Evolutionary conservation across 1,284 basidiomycete species (phyloP), one percentile per base, ranked within the genome.

Genomic region (Tilletia setariae): DNA sequence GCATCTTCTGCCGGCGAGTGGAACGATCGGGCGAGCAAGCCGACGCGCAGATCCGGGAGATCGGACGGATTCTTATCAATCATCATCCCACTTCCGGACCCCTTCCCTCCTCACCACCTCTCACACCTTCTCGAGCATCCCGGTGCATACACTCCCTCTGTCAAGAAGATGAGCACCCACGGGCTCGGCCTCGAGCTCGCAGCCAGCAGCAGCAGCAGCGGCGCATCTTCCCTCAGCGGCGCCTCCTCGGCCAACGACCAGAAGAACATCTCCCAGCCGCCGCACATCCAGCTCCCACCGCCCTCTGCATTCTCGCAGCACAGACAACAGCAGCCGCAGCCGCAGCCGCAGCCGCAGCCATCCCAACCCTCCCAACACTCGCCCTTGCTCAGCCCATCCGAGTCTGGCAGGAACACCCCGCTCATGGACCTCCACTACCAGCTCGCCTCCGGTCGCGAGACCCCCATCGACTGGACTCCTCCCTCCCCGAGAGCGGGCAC

Each of bases 391-490:
- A 49, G 47, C n/a, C 11, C 47, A 25, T n/a, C 47, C 11, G 23
- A 49, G n/a, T 49, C 47, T 7, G 23, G n/a, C 19, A n/a, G 19
- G 19, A 49, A 35, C 28, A 61, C 56, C 2, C 28, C 56, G 11
- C 28, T 61, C 28, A 61, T 61, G 56, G 56, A 61, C 28, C 56
- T 61, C 15, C 56, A 61, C 56, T 16, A 61, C 56, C 56, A 61
- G 28, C 32, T 61, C 56, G 28, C 25, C 11, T 61, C 56, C 3
- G 56, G 56, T 4, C 56, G 28, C 8, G 28, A 61, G 56, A 61
- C 56, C 6, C 56, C 56, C 56, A 35, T 61, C 15, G 56, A 61
- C 56, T 61, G 56, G 56, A 19, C 35, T 11, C 35, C 35, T 6
- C 35, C 35, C 35, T 40, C 35, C 6, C 35, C 35, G 6, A 40